Base-by-base conservation (phyloP, 1,284 basidiomycete genomes). In the Malassezia globosa region DNA sequence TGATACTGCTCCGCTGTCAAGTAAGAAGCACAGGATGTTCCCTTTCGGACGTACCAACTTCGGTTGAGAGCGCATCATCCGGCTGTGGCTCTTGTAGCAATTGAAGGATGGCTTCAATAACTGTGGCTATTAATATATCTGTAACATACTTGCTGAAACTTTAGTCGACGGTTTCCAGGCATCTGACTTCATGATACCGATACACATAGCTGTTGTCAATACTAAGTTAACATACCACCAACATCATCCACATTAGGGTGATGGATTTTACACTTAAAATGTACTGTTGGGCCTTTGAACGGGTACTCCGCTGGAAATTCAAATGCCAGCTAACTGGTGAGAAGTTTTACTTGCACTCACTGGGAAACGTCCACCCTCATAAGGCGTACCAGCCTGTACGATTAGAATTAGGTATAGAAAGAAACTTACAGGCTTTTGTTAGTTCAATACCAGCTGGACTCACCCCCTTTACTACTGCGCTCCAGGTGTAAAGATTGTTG, bases 261-360 rank as follows among this genome's bases (percentile, higher is more conserved):
- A 56, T 71, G 70, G 46, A 72, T 58, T 14, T 58, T 58, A 22
- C 61, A 64, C 51, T 48, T 46, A 54, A 71, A 68, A 16, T 55
- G 56, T 33, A 69, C 56, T n/a, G 61, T 66, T 27, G 69, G 69
- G 21, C 66, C 61, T 57, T 71, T 71, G 59, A 72, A 72, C 5
- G 70, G 70, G 48, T 71, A 72, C 47, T 72, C 70, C 43, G 63
- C 55, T 35, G 70, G 66, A 42, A 72, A 72, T 26, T 69, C 69
- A 16, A 71, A 24, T 8, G 23, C 7, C 14, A 51, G 36, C 49
- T 51, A 22, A 24, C 10, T 7, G 22, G n/a, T 18, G n/a, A 18
- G 13, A 11, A 39, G 19, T 27, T 1, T 1, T n/a, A 25, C 16
- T 22, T 13, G 8, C 7, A 42, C 49, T 22, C 35, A 52, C 44